Percentiles rank a stretch among this genome's conserved stretches.
Evolutionary conservation across 2,329 filamentous ascomycete genomes (phyloP).

Genomic region (Colletotrichum zoysiae): DNA sequence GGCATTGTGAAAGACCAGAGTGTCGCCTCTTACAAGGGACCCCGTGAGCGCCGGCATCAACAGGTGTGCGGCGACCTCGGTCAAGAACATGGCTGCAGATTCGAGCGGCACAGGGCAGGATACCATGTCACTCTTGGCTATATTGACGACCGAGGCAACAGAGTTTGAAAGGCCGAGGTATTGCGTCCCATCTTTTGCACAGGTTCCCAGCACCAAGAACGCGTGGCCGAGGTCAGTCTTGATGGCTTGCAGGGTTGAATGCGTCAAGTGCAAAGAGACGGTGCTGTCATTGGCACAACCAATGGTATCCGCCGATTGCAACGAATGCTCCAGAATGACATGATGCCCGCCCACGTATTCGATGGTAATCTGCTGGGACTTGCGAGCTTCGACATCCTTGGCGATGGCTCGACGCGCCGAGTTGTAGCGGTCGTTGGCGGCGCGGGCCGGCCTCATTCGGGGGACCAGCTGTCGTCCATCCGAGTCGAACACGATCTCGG

Average conservation of each 20-base stretch:
- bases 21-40: not conserved
- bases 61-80: not conserved
- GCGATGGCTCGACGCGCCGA: constrained; percentile 9
- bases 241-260: constrained; percentile 1
- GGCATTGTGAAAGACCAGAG: not conserved
- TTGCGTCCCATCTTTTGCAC: not conserved
- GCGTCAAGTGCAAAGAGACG: not conserved
- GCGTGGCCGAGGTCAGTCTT: not conserved
- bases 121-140: not conserved
- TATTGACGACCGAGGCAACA: not conserved
- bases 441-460: not conserved
- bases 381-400: not conserved
- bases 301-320: too few relatives aligned
- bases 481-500: constrained; percentile 15
- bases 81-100: constrained; percentile 1
- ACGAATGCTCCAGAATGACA: not conserved
- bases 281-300: not conserved
- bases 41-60: constrained; percentile 2
- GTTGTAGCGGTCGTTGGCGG: constrained; percentile 26
- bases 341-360: not conserved
- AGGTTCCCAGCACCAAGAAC: not conserved
- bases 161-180: not conserved
- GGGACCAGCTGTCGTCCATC: constrained; percentile 23
- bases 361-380: not conserved
- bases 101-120: not conserved